Conservation (phyloP, 176 grass and related monocot species). For the Tuctoria greenei region DNA sequence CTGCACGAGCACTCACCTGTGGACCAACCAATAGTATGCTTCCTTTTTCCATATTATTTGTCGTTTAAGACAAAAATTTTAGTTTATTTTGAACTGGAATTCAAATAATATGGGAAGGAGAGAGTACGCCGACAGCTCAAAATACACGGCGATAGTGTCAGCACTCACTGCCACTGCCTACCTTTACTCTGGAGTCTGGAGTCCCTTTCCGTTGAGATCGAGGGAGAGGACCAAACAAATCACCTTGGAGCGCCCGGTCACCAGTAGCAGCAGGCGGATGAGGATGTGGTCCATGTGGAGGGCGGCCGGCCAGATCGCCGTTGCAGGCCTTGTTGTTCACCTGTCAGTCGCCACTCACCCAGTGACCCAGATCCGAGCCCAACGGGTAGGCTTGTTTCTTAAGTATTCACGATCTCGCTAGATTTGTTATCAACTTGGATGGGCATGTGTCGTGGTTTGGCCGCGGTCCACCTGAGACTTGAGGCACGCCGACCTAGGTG, state of each 20-base stretch:
- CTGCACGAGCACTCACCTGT: constrained; percentile 17
- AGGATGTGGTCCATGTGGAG: not conserved
- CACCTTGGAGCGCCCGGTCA: no score
- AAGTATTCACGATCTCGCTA: not conserved
- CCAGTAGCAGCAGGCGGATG: not conserved
- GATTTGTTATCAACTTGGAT: not conserved
- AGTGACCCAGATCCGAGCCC: not conserved
- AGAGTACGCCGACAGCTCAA: no score
- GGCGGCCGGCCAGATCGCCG: not conserved
- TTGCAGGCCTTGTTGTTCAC: not conserved
- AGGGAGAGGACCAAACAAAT: not conserved
- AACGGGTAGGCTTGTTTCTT: not conserved
- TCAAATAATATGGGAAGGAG: no score
- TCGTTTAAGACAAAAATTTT: no score
- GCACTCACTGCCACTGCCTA: not conserved
- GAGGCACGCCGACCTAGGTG: no score
- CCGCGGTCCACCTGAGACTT: not conserved
- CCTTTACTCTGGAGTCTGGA: not conserved
- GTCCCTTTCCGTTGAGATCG: not conserved
- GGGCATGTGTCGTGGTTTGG: not conserved
- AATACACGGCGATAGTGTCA: not conserved
- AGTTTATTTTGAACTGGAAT: no score
- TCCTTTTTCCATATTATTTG: no score
- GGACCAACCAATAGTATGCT: not conserved
- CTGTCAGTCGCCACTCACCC: not conserved